These are phyloP conservation scores for Boechera retrofracta DNA, from an alignment of 345 rosid genomes.

Conservation along the genomic window DNA sequence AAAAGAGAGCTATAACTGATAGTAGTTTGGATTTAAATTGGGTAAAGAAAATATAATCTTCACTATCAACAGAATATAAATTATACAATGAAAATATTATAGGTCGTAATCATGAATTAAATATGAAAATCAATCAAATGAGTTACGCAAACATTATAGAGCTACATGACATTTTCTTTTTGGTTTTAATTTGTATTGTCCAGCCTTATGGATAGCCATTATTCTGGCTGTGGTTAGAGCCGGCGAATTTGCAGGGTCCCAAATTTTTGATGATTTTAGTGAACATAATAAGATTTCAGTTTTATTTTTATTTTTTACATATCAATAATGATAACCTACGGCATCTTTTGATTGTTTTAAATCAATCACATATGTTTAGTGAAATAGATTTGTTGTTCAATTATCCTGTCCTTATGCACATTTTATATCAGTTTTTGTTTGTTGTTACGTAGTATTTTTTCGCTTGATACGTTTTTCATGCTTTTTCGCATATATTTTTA, in stretches of 20 bases:
- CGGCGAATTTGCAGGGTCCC: neutral
- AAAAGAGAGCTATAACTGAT: neutral
- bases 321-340: neutral
- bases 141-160: neutral
- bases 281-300: neutral
- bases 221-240: slow-evolving; percentile 5
- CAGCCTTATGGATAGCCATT: neutral
- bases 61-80: neutral
- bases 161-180: no score
- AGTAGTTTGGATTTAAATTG: neutral
- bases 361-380: neutral
- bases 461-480: neutral
- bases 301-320: no score
- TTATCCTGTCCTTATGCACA: neutral
- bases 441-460: neutral
- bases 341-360: neutral
- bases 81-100: neutral
- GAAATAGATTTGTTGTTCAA: neutral
- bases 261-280: no score
- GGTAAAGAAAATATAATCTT: neutral
- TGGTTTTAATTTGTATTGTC: neutral
- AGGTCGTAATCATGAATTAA: neutral
- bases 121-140: neutral
- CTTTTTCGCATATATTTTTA: neutral
- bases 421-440: neutral